Base-by-base conservation (phyloP, 495 filamentous ascomycete genomes). In the Aspergillus incahuasiensis region DNA sequence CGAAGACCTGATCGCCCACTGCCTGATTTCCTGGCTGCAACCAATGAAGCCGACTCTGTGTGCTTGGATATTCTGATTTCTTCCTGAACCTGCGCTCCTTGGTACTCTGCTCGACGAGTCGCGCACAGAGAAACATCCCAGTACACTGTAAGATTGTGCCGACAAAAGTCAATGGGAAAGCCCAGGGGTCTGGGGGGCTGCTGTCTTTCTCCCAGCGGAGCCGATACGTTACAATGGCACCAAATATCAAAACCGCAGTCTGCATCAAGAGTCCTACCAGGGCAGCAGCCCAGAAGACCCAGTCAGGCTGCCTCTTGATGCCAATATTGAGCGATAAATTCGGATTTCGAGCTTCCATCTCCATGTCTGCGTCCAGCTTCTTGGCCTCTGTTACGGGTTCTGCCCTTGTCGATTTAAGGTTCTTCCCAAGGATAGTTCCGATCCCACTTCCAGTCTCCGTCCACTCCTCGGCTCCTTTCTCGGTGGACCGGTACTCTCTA, bases 61-160 rank as follows among this genome's bases (percentile, higher is more conserved):
- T 43, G 19, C 2, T 39, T 8, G 28, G 16, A 4, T 4, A 40
- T 4, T 40, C 35, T 40, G 25, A 28, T 28, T 28, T 28, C 25
- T 18, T 40, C 21, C 11, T 15, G 18, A 15, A 60, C 3, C 55
- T 40, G 5, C 40, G 30, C 22, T 60, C 41, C 15, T 54, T 16
- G 0, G 57, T 60, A 19, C 57, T 60, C 40, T 54, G 39, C 12
- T 45, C 56, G 6, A 59, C 25, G 9, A 59, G 49, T 21, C 48
- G 50, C 21, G 57, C 51, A 20, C 57, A 59, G 20, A 50, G 25
- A 48, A 50, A 59, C 44, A 59, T 52, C 15, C 57, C 57, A 8
- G 30, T 32, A 19, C 43, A 59, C 24, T 55, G 44, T 0, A 59
- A n/a, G 6, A 51, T 2, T 20, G 57, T 59, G 11, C 57, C 52